Evolutionary conservation across 805 yeast genomes (phyloP), one percentile per base, ranked within the genome.

Genomic region (Saturnispora halmiae): DNA sequence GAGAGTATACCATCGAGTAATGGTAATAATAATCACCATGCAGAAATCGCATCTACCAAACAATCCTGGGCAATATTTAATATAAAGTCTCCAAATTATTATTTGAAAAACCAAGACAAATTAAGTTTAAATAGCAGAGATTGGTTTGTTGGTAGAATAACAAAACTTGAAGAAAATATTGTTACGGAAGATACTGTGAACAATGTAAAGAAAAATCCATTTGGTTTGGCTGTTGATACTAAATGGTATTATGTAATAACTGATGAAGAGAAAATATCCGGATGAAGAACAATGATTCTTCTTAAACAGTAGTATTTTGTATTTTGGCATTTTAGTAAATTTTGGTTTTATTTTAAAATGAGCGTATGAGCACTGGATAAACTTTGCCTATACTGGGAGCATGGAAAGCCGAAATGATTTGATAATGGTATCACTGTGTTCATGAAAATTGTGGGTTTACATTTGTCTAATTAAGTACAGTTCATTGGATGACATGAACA

Each of bases 1-100:
- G 42, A 39, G 22, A 39, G 37, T 21, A 22, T 28, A 9, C 36
- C 36, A 14, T 31, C 31, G 5, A 26, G 25, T 25, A 34, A 29
- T 18, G 32, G 27, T 14, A 36, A 38, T 29, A 34, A 13, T 6
- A 32, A 29, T 10, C 21, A 21, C 11, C n/a, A n/a, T n/a, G n/a
- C n/a, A n/a, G 31, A 10, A 34, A 25, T 19, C 22, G 28, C 15
- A 11, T 36, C 8, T 9, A 43, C 43, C 4, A 42, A 49, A 9
- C 74, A 67, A 41, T 86, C 90, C 1, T 90, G 97, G 97, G 96
- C 96, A 0, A 95, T 94, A 1, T 90, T 90, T 64, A 88, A 92
- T 49, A 70, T 83, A 42, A 94, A 90, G 2, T 80, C 85, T 1
- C 92, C 94, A 1, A 87, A 88, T 56, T 87, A 77, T 56, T 80